Evolutionary conservation across 2,329 filamentous ascomycete species (phyloP), one percentile per base, ranked within the genome.

Genomic region (Sporothrix euskadiensis): DNA sequence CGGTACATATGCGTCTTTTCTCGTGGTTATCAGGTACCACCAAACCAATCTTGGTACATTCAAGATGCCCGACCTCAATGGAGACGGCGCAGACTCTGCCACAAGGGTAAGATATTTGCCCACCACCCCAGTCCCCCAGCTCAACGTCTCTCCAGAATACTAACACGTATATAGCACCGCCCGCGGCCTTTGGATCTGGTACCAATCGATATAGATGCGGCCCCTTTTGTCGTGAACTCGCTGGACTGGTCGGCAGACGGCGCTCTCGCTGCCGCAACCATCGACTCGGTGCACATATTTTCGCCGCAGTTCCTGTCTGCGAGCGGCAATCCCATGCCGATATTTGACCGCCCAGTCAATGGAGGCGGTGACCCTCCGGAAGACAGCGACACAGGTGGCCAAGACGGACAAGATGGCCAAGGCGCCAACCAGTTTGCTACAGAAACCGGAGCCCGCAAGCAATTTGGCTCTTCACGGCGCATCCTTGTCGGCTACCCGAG

Each of bases 201-300:
- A 4, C 47, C 79, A 35, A 76, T 82, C 35, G 77, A 76, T 5
- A 75, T 81, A 26, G 77, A 77, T 16, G 77, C 78, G 1, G 76
- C 78, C 12, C 81, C 81, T 0, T 73, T 35, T 6, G 30, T 8
- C 5, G 1, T 5, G 4, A 82, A 83, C 70, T 82, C 83, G 61
- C 78, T 85, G 32, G 76, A 85, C 49, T 89, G 87, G 85, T 89
- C 88, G 30, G 85, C 85, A 75, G 88, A 89, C 71, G 86, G 84
- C 32, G 88, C 89, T 77, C 81, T 89, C 5, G 88, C 87, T 47
- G 82, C 89, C 44, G 85, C 84, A 2, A 85, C 86, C n/a, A 86
- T 88, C 75, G 88, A 89, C 78, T 85, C 84, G 57, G 76, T 88
- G 41, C 82, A 85, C 76, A 79, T 88, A 65, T 87, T 84, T 73